Evolutionary conservation across 768 basidiomycete species (phyloP).

Genomic region (Pilatotrama ljubarskyi): DNA sequence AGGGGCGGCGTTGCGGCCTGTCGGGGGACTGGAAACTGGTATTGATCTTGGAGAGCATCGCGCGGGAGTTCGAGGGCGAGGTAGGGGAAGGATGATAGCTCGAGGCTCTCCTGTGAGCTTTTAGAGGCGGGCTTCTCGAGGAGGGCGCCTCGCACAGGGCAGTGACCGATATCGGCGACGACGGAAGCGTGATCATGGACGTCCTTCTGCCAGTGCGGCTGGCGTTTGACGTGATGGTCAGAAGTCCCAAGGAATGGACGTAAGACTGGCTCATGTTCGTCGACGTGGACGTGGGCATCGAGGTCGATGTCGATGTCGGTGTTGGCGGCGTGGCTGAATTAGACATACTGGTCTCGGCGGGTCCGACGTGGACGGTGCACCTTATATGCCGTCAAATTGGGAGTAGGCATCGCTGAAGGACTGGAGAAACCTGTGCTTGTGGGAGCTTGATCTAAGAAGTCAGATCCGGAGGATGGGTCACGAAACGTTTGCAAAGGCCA

Average conservation of each 20-base stretch:
- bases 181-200: constrained; percentile 14
- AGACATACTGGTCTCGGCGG: neutral
- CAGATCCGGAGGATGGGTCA: neutral
- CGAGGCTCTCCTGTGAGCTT: constrained; percentile 7
- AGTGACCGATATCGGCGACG: constrained; percentile 3
- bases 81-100: neutral
- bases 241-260: neutral
- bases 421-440: constrained; percentile 1
- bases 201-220: constrained; percentile 4
- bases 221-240: constrained; percentile 19
- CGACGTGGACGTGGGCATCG: neutral
- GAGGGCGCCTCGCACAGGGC: constrained; percentile 1
- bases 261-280: neutral
- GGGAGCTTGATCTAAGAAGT: constrained; percentile 2
- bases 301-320: neutral
- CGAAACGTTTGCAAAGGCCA: too few relatives aligned
- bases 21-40: constrained; percentile 15
- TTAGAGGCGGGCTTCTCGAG: constrained; percentile 7
- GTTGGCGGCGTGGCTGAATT: neutral
- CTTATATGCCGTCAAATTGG: constrained; percentile 2
- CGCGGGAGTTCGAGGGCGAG: neutral
- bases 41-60: constrained; percentile 19
- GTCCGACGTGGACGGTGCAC: too few relatives aligned
- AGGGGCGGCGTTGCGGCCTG: constrained; percentile 13
- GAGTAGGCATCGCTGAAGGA: neutral